A percentile compares a stretch with the other conserved stretches of the same genome.
phyloP scores from a whole-genome alignment of 2,329 filamentous ascomycete species.

The Podosphaera xanthii region DNA sequence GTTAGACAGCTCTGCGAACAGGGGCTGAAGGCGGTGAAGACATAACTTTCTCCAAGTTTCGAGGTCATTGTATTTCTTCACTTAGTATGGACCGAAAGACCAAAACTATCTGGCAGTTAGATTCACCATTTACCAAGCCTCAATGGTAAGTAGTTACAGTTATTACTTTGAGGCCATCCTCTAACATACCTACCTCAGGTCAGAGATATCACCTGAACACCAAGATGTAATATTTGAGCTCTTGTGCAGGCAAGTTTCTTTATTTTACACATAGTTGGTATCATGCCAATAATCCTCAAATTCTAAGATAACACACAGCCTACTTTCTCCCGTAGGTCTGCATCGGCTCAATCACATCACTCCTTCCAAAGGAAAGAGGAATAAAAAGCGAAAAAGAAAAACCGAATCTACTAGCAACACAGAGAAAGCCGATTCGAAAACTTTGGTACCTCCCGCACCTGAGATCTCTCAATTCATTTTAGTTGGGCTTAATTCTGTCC shows the following conservation, averaged over 20 bases:
- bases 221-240: constrained; percentile 44
- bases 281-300: background rate
- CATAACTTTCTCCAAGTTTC: background rate
- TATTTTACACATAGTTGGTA: background rate
- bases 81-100: constrained; percentile 25
- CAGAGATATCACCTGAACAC: constrained; percentile 30
- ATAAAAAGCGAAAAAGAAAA: constrained; percentile 29
- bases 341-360: constrained; percentile 30
- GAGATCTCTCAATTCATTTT: constrained; percentile 34
- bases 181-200: constrained; percentile 24
- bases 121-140: constrained; percentile 37
- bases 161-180: background rate
- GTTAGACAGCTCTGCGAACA: background rate
- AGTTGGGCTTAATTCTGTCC: constrained; percentile 41
- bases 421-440: constrained; percentile 5
- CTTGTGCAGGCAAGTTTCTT: constrained; percentile 32
- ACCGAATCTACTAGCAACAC: constrained; percentile 15
- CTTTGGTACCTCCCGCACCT: constrained; percentile 20
- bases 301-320: constrained; percentile 20
- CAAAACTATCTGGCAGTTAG: constrained; percentile 38
- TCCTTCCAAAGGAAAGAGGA: constrained; percentile 38
- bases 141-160: constrained; percentile 26
- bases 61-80: background rate
- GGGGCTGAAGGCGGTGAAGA: background rate
- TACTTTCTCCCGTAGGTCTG: constrained; percentile 39